Evolutionary conservation across 352 stramenopile genomes (phyloP).

Genomic region (Pythium vanterpoolii): DNA sequence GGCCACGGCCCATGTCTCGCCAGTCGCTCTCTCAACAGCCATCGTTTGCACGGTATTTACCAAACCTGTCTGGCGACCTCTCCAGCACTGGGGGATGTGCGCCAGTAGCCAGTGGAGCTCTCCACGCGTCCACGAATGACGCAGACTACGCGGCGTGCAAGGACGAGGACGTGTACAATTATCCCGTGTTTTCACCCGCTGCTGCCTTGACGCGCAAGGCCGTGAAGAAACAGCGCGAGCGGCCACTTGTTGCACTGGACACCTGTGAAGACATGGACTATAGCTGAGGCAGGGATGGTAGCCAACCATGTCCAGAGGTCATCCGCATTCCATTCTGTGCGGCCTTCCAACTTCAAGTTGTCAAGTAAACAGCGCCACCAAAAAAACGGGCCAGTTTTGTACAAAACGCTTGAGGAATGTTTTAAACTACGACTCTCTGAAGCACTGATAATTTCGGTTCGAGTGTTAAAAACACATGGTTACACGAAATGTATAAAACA

Average conservation of each 20-base stretch:
- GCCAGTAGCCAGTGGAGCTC: not conserved
- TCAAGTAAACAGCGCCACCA: constrained; percentile 21
- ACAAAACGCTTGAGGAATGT: constrained; percentile 1
- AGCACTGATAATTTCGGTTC: no score
- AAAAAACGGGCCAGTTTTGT: not conserved
- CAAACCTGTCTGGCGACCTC: constrained; percentile 12
- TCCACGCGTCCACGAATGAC: constrained; percentile 6
- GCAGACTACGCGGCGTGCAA: constrained; percentile 18
- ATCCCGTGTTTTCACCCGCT: constrained; percentile 30
- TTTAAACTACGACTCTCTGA: not conserved
- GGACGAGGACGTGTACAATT: constrained; percentile 54
- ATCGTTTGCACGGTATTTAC: constrained; percentile 21
- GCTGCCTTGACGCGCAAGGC: constrained; percentile 14
- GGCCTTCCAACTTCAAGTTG: constrained; percentile 22
- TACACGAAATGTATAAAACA: not conserved
- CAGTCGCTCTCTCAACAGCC: constrained; percentile 20
- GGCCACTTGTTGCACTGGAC: constrained; percentile 30
- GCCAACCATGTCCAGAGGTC: not conserved
- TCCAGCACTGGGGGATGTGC: not conserved
- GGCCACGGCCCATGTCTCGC: constrained; percentile 12
- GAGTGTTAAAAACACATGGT: no score
- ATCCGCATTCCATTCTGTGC: not conserved
- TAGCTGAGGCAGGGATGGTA: constrained; percentile 29
- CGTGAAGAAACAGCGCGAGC: constrained; percentile 40
- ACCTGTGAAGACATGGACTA: constrained; percentile 45